phyloP scores from a whole-genome alignment of 345 rosid species.

The Gossypium sturtianum region DNA sequence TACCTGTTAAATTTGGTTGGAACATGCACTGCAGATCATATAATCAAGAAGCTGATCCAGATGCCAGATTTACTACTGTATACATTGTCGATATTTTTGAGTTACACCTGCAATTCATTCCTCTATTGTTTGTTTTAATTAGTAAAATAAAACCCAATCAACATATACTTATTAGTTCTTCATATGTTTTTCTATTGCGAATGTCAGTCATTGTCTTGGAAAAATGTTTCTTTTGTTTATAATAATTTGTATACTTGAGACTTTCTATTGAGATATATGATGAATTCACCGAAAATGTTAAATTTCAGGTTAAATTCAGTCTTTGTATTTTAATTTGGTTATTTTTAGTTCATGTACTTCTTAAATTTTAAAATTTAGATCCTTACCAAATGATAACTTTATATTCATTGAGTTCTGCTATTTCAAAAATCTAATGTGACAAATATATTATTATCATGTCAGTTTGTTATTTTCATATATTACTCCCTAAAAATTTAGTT shows the following conservation, averaged over 20 bases:
- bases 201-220: not conserved
- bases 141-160: not conserved
- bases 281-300: not conserved
- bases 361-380: too few relatives aligned
- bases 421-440: too few relatives aligned
- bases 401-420: too few relatives aligned
- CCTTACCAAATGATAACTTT: too few relatives aligned
- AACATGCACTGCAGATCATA: not conserved
- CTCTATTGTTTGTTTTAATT: not conserved
- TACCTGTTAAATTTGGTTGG: not conserved
- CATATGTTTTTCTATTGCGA: not conserved
- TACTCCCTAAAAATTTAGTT: too few relatives aligned
- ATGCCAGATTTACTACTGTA: not conserved
- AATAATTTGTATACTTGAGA: not conserved
- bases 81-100: not conserved
- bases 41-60: not conserved
- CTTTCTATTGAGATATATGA: not conserved
- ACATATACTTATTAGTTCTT: not conserved
- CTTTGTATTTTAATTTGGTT: too few relatives aligned
- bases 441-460: too few relatives aligned
- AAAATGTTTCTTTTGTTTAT: not conserved
- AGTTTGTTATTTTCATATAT: rapidly evolving
- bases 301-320: too few relatives aligned
- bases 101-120: conserved; percentile 2
- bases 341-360: too few relatives aligned